These are phyloP conservation scores for Ilex asprella DNA, from an alignment of 257 asterid genomes.

Conservation along the genomic window DNA sequence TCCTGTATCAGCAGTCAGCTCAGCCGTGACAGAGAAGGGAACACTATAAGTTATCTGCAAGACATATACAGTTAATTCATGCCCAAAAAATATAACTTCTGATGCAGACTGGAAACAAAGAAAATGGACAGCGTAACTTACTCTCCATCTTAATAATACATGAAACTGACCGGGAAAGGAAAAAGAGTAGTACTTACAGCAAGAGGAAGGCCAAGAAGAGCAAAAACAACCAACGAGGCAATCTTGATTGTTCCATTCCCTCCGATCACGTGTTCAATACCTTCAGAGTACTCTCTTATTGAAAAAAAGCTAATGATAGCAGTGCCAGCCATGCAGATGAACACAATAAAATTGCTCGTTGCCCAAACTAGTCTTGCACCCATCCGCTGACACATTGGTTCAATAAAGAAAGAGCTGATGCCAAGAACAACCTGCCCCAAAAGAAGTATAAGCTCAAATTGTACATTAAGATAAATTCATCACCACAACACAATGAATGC, in stretches of 20 bases:
- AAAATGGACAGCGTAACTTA: neutral
- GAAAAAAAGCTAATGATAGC: conserved; percentile 76
- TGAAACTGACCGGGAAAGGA: neutral
- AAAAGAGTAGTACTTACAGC: conserved; percentile 54
- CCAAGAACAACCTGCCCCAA: conserved; percentile 81
- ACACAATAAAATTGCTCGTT: conserved; percentile 71
- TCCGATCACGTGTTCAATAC: conserved; percentile 70
- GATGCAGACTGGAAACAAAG: neutral
- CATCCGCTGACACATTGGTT: conserved; percentile 79
- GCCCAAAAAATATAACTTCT: neutral
- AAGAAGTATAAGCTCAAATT: neutral
- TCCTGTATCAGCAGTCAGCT: conserved; percentile 96
- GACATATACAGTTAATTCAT: conserved; percentile 16
- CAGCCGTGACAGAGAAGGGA: conserved; percentile 95
- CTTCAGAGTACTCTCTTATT: conserved; percentile 49
- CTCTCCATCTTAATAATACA: neutral
- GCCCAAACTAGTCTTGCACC: conserved; percentile 93
- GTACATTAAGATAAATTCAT: too few relatives aligned
- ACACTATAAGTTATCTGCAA: conserved; percentile 88
- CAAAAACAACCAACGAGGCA: conserved; percentile 83
- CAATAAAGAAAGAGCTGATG: conserved; percentile 73
- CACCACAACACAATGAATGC: neutral
- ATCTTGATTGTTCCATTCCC: conserved; percentile 58
- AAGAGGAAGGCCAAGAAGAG: conserved; percentile 93
- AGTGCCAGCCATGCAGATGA: conserved; percentile 86